Evolutionary conservation across 1,284 basidiomycete genomes (phyloP), one percentile per base, ranked within the genome.

Genomic region (Meira miltonrushii): DNA sequence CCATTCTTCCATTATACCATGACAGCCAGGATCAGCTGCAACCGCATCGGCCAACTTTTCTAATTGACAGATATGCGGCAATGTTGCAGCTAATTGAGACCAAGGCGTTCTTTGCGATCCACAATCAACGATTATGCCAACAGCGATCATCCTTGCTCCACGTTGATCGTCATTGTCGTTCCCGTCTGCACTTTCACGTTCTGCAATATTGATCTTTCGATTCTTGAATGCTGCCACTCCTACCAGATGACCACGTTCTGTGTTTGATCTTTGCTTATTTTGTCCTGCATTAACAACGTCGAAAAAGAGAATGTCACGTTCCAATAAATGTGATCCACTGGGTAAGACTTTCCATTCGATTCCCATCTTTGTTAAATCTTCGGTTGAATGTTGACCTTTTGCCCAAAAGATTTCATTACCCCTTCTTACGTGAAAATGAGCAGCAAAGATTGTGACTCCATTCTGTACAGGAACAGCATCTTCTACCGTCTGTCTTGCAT

Each of bases 271-370:
- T 17, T 56, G 51, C 10, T 47, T 51, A n/a, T 37, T 52, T 17
- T 59, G 38, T 12, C n/a, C 23, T 28, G 21, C 39, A 17, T 12
- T 39, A n/a, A 6, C 12, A 6, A n/a, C 33, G 15, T 12, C 41
- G 21, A 73, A 72, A 57, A 63, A 70, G 60, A 73, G 62, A 28
- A 60, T 40, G 33, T 73, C 71, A 39, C 55, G 57, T 7, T 68
- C 58, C 51, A 73, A 56, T 1, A 64, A 54, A 51, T 73, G 71
- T 0, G 65, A 60, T 33, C 71, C 71, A 25, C 63, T 66, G 4
- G 71, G 71, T 5, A 73, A 58, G 7, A 64, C 69, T 58, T 71
- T 72, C 71, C 71, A 73, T 39, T 73, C 71, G 15, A 70, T 58
- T 7, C 59, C 63, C 8, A 44, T 58, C 17, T 65, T 57, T 23